Evolutionary conservation across 176 grass and related monocot species (phyloP).

Genomic region (Aegilops speltoides): DNA sequence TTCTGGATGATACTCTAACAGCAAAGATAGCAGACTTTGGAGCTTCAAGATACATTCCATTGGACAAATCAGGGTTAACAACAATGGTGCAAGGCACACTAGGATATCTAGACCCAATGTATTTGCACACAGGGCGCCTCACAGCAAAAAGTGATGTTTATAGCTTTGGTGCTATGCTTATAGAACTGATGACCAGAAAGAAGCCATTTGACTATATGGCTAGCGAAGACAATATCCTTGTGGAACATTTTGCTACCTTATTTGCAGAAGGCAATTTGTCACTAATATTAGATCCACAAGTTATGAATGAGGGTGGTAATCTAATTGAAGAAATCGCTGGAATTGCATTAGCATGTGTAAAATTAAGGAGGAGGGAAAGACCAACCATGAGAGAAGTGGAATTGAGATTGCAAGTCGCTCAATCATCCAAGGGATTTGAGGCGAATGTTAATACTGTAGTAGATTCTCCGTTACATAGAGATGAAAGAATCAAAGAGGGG

Average conservation of each 20-base stretch:
- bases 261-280: background rate
- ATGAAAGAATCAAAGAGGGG: background rate
- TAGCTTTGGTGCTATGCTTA: slow-evolving; percentile 1
- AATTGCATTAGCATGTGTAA: background rate
- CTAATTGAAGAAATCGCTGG: background rate
- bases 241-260: background rate
- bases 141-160: background rate
- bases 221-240: background rate
- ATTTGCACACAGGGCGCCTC: background rate
- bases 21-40: background rate
- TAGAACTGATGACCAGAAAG: slow-evolving; percentile 1
- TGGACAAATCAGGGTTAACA: background rate
- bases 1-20: background rate
- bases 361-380: background rate
- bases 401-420: background rate
- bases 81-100: background rate
- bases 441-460: background rate
- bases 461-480: background rate
- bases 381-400: background rate
- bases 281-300: background rate
- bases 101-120: background rate
- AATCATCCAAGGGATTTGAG: background rate
- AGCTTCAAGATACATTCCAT: background rate
- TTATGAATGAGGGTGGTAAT: background rate
- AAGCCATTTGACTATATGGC: background rate